Conservation (phyloP, 768 basidiomycete genomes). For the Gelatoporia subvermispora region DNA sequence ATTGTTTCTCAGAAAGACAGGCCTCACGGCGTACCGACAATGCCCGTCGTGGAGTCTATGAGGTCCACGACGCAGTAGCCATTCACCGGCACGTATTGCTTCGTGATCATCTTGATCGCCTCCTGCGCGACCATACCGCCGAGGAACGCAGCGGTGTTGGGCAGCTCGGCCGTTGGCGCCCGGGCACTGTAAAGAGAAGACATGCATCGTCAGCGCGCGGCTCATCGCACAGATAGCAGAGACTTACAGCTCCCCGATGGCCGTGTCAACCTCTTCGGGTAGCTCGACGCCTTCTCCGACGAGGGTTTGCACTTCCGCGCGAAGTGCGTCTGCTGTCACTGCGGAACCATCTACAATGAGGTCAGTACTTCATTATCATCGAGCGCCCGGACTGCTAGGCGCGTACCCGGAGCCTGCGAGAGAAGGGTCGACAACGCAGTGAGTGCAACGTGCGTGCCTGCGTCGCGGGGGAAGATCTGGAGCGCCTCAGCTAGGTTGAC, state of each 20-base stretch:
- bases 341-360: conserved; percentile 20
- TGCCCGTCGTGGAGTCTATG: conserved; percentile 71
- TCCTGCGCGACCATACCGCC: conserved; percentile 96
- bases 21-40: conserved; percentile 26
- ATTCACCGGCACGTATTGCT: conserved; percentile 89
- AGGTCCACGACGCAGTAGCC: conserved; percentile 85
- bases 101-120: conserved; percentile 93
- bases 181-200: conserved; percentile 53
- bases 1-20: too few relatives aligned
- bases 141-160: conserved; percentile 89
- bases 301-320: conserved; percentile 42
- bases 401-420: conserved; percentile 11
- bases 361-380: conserved; percentile 3
- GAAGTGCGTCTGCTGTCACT: conserved; percentile 49
- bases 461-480: conserved; percentile 42
- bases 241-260: conserved; percentile 77
- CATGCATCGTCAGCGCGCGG: neutral
- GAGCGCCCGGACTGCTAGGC: neutral
- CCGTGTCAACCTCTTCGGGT: conserved; percentile 49
- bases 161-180: conserved; percentile 78
- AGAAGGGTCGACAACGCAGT: conserved; percentile 46
- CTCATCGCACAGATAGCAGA: neutral
- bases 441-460: conserved; percentile 70
- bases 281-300: conserved; percentile 47
- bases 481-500: conserved; percentile 12